Base-by-base conservation (phyloP, 2,329 filamentous ascomycete genomes). In the Fusarium dlaminii region DNA sequence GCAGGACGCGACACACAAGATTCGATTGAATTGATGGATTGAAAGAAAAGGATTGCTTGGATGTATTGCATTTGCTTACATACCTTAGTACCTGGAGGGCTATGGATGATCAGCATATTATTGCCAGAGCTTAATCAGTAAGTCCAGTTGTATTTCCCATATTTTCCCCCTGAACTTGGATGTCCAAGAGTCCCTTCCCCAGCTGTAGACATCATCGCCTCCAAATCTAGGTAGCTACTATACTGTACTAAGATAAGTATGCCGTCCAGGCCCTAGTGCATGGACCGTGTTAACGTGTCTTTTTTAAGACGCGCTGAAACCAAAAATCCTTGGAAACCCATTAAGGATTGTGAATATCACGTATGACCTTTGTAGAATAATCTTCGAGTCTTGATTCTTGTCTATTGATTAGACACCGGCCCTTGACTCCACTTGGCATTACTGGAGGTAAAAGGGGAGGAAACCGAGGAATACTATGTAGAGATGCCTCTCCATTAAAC, bases 381-480 rank as follows among this genome's bases (percentile, higher is more conserved):
- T 32, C 37, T 30, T 63, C 36, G 39, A 69, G 34, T 39, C 40
- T 34, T 52, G 32, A 27, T 43, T 24, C 20, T 58, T 18, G 11
- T 39, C 8, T 34, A 48, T 43, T 74, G 71, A 72, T 68, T 72
- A 48, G 63, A 52, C 27, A 40, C 34, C 51, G 11, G 13, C 39
- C 34, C 36, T 32, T 18, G 20, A n/a, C 49, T 49, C 49, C 42
- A 57, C 55, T 60, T 64, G 29, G 30, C 24, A 24, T 34, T 27
- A 22, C 34, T 46, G 32, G 36, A n/a, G 24, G 20, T 17, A 14
- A 29, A 39, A 40, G 27, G 48, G 29, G 14, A 27, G n/a, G 15
- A 55, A n/a, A 29, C 5, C 20, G 20, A 22, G 34, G 34, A 14
- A 37, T 22, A n/a, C n/a, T n/a, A n/a, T n/a, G n/a, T n/a, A 9